phyloP scores from a whole-genome alignment of 805 yeast genomes.

The Ascoidea tarda region DNA sequence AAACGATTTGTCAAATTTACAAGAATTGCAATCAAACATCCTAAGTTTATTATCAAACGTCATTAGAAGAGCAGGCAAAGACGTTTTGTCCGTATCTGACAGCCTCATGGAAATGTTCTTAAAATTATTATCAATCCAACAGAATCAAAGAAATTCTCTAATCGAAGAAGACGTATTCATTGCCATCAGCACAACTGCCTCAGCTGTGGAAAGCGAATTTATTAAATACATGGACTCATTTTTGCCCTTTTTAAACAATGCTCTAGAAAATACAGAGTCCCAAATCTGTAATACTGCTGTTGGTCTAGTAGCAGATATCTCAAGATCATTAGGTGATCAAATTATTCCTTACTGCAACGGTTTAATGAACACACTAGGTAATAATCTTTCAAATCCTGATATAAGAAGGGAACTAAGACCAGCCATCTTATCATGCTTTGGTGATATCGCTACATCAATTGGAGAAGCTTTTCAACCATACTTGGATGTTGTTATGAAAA shows the following conservation, averaged over 20 bases:
- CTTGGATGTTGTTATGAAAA: slow-evolving; percentile 63
- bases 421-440: slow-evolving; percentile 80
- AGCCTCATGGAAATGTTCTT: slow-evolving; percentile 73
- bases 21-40: slow-evolving; percentile 74
- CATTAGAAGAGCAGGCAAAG: slow-evolving; percentile 64
- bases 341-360: slow-evolving; percentile 66
- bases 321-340: slow-evolving; percentile 70
- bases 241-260: slow-evolving; percentile 68
- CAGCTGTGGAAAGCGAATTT: slow-evolving; percentile 61
- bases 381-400: slow-evolving; percentile 47
- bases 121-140: slow-evolving; percentile 45
- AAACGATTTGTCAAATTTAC: slow-evolving; percentile 68
- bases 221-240: slow-evolving; percentile 67
- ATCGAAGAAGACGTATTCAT: slow-evolving; percentile 92
- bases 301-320: slow-evolving; percentile 88
- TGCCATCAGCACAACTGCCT: slow-evolving; percentile 81
- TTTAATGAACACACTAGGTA: slow-evolving; percentile 74
- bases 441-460: slow-evolving; percentile 86
- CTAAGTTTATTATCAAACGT: slow-evolving; percentile 70
- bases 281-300: slow-evolving; percentile 83
- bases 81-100: slow-evolving; percentile 60
- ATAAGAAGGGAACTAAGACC: slow-evolving; percentile 79
- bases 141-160: slow-evolving; percentile 46
- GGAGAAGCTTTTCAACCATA: slow-evolving; percentile 69
- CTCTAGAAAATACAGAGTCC: slow-evolving; percentile 70